These are phyloP conservation scores for Ascosphaera apis DNA, from an alignment of 2,329 filamentous ascomycete species.

Conservation along the genomic window DNA sequence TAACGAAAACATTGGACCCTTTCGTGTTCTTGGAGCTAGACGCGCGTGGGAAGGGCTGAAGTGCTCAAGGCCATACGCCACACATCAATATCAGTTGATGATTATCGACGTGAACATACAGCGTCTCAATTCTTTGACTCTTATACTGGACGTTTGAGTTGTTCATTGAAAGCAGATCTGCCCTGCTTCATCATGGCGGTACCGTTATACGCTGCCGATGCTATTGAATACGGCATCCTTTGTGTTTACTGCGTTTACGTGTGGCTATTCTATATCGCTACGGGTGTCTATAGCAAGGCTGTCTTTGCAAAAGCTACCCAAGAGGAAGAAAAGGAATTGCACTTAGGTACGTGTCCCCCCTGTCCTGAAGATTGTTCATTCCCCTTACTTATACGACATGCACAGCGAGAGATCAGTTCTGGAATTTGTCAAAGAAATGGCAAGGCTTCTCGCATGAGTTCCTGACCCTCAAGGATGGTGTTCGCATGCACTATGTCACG, in stretches of 20 bases:
- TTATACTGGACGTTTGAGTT: no score
- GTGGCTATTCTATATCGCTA: not conserved
- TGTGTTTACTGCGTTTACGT: not conserved
- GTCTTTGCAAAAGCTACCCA: not conserved
- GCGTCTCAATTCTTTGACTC: no score
- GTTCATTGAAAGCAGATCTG: not conserved
- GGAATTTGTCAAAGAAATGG: slow-evolving; percentile 28
- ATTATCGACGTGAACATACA: no score
- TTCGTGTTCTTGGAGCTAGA: no score
- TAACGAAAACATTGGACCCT: no score
- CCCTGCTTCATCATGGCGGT: not conserved
- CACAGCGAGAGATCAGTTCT: slow-evolving; percentile 29
- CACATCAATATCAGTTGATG: no score
- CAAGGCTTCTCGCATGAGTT: slow-evolving; percentile 28
- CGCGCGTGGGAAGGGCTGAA: no score
- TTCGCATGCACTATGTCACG: slow-evolving; percentile 32
- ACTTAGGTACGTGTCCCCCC: not conserved
- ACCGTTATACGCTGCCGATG: not conserved
- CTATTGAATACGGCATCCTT: not conserved
- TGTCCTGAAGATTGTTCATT: slow-evolving; percentile 2
- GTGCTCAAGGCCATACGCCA: no score
- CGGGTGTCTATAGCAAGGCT: not conserved
- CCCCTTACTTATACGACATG: not conserved
- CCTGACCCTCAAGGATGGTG: slow-evolving; percentile 24
- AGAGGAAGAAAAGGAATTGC: not conserved